These are phyloP conservation scores for Xylariales sp. DNA, from an alignment of 2,329 filamentous ascomycete species.

Conservation along the genomic window DNA sequence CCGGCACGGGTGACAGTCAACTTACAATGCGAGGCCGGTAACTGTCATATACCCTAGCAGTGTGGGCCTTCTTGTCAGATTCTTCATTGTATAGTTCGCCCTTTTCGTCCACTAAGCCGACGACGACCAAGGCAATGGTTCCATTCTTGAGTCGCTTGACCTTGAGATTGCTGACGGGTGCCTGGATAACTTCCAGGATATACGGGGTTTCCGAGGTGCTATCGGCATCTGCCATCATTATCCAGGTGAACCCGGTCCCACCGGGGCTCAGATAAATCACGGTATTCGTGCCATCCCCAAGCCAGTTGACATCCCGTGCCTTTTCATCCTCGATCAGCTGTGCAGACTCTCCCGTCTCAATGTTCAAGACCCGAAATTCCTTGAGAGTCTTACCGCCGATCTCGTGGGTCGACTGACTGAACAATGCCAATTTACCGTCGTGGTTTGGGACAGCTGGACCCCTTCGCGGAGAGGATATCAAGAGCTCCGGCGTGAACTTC, in stretches of 20 bases:
- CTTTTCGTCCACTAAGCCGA: slow-evolving; percentile 27
- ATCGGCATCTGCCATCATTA: slow-evolving; percentile 24
- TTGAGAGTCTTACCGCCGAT: slow-evolving; percentile 26
- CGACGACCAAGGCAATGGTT: slow-evolving; percentile 30
- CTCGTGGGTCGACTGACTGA: slow-evolving; percentile 33
- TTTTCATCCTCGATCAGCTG: slow-evolving; percentile 22
- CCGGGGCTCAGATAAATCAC: slow-evolving; percentile 28
- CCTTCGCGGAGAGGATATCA: slow-evolving; percentile 26
- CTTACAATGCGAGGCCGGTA: slow-evolving; percentile 29
- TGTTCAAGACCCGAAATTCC: slow-evolving; percentile 29
- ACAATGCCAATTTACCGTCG: slow-evolving; percentile 35
- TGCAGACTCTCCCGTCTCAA: slow-evolving; percentile 23
- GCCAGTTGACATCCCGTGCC: slow-evolving; percentile 31
- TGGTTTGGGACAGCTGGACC: slow-evolving; percentile 33
- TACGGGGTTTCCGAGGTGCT: slow-evolving; percentile 17
- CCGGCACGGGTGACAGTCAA: not conserved
- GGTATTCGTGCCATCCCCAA: slow-evolving; percentile 25
- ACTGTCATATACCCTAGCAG: slow-evolving; percentile 30
- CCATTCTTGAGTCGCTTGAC: slow-evolving; percentile 29
- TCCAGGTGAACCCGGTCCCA: slow-evolving; percentile 25
- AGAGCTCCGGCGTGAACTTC: slow-evolving; percentile 28
- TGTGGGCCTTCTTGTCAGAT: slow-evolving; percentile 18
- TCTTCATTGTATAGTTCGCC: slow-evolving; percentile 29
- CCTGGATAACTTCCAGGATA: slow-evolving; percentile 27
- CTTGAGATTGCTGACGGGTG: slow-evolving; percentile 28